These are phyloP conservation scores for Euphorbia schlechtendalii DNA, from an alignment of 441 rosid genomes.

Conservation along the genomic window DNA sequence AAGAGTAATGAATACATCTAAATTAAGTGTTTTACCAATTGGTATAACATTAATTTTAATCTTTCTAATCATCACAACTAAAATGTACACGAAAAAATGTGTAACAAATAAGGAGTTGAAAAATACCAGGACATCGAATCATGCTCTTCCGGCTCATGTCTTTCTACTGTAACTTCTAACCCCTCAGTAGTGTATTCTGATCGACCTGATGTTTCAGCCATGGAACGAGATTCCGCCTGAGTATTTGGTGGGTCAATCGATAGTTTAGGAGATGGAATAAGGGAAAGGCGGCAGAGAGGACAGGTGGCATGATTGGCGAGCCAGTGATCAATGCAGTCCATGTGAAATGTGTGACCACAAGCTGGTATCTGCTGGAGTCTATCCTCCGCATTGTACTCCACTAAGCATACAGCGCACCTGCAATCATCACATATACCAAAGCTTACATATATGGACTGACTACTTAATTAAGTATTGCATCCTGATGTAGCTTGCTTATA, in stretches of 20 bases:
- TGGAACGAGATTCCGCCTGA: slow-evolving; percentile 20
- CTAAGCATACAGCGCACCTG: slow-evolving; percentile 87
- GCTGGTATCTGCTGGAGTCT: slow-evolving; percentile 77
- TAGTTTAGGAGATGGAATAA: slow-evolving; percentile 37
- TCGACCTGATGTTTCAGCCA: slow-evolving; percentile 18
- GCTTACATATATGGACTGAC: no score
- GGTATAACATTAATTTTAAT: no score
- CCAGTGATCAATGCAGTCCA: slow-evolving; percentile 92
- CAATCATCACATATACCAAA: neutral
- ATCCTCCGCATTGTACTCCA: slow-evolving; percentile 73
- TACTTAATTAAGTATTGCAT: neutral
- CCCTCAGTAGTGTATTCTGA: slow-evolving; percentile 14
- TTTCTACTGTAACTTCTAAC: neutral
- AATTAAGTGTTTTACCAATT: no score
- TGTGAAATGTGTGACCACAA: slow-evolving; percentile 83
- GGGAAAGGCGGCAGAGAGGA: slow-evolving; percentile 81
- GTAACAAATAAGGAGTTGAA: no score
- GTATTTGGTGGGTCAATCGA: slow-evolving; percentile 22
- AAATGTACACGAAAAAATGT: no score
- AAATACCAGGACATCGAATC: no score
- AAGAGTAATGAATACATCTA: no score
- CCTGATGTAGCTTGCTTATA: neutral
- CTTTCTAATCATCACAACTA: no score
- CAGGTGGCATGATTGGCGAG: slow-evolving; percentile 70
- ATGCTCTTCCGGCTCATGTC: no score